Conservation (phyloP, 192 early-diverging fungal genomes). For the Rhizophagus sp. region DNA sequence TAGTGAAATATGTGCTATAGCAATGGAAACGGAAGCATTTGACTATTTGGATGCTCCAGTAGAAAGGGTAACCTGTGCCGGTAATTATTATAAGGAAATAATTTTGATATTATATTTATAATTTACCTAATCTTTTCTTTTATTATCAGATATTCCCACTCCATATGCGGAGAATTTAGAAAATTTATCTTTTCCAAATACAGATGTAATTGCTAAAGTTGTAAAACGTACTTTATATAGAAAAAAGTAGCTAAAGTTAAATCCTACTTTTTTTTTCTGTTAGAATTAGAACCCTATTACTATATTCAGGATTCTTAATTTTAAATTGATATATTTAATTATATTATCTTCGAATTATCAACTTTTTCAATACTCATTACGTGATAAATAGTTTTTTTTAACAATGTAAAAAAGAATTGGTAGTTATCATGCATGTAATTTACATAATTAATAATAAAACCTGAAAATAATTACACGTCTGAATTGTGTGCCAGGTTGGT, state of each 20-base stretch:
- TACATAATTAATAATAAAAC: too few species aligned
- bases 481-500: too few species aligned
- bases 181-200: slow-evolving; percentile 79
- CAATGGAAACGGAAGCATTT: slow-evolving; percentile 97
- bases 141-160: slow-evolving; percentile 82
- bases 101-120: background rate
- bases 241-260: slow-evolving; percentile 38
- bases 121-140: background rate
- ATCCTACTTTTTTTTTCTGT: too few species aligned
- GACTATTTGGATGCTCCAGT: slow-evolving; percentile 96
- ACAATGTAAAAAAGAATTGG: too few species aligned
- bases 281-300: too few species aligned
- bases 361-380: too few species aligned
- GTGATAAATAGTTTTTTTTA: too few species aligned
- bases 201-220: slow-evolving; percentile 80
- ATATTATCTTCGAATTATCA: too few species aligned
- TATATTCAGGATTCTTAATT: too few species aligned
- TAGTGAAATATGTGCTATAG: slow-evolving; percentile 91
- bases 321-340: too few species aligned
- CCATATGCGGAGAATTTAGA: slow-evolving; percentile 97
- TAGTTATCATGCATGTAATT: too few species aligned
- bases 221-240: slow-evolving; percentile 64
- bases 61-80: slow-evolving; percentile 87
- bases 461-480: too few species aligned
- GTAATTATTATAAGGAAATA: background rate